A percentile compares a stretch with the other conserved stretches of the same genome.
Conservation (phyloP, 1,139 yeast genomes). For the Taphrina confusa region DNA sequence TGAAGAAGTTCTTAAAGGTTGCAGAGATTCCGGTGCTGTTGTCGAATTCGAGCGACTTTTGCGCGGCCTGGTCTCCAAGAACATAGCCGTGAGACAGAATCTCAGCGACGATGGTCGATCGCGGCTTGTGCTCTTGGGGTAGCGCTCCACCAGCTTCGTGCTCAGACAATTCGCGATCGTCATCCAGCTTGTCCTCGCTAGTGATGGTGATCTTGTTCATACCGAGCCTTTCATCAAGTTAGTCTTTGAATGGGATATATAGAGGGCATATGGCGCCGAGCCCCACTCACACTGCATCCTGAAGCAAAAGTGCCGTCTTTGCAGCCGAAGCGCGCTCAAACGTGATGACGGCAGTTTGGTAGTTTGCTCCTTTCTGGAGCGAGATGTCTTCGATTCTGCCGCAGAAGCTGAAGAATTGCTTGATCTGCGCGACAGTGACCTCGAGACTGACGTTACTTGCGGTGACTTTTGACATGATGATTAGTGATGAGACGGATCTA, state of each 20-base stretch:
- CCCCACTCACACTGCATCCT: conserved; percentile 71
- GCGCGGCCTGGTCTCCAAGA: conserved; percentile 62
- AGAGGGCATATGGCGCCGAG: conserved; percentile 46
- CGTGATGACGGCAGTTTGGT: conserved; percentile 53
- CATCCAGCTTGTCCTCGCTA: conserved; percentile 41
- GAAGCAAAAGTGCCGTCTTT: conserved; percentile 68
- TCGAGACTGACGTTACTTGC: conserved; percentile 63
- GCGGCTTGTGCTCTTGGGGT: conserved; percentile 76
- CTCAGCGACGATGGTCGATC: conserved; percentile 73
- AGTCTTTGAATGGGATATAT: too few species aligned
- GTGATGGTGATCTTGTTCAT: conserved; percentile 43
- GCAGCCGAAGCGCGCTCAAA: conserved; percentile 66
- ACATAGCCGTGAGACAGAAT: conserved; percentile 70
- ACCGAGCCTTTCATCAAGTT: conserved; percentile 42
- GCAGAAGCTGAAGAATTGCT: conserved; percentile 74
- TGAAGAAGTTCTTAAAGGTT: conserved; percentile 59
- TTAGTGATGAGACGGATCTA: too few species aligned
- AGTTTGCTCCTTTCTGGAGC: conserved; percentile 43
- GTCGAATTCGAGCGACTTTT: conserved; percentile 61
- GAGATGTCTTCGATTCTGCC: conserved; percentile 61
- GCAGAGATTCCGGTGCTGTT: conserved; percentile 62
- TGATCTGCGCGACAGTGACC: conserved; percentile 58
- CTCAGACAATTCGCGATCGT: conserved; percentile 28
- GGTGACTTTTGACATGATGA: conserved; percentile 46
- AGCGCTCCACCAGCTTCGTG: conserved; percentile 51